Percentiles rank a stretch among this genome's conserved stretches.
Conservation (phyloP, 1,284 basidiomycete species). For the Microbotryomycetes sp. region DNA sequence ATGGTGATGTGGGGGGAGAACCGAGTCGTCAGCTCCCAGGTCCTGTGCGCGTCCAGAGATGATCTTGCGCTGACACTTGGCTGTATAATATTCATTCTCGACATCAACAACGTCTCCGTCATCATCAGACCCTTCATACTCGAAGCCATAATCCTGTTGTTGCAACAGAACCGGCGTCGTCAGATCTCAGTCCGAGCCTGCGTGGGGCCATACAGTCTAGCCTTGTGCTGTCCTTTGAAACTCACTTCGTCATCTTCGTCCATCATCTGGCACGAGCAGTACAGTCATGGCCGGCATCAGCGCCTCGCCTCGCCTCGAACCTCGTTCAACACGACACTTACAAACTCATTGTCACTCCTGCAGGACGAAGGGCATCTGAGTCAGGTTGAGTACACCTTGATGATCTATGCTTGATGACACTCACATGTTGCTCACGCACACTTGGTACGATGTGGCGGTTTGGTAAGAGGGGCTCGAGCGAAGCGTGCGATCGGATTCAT, state of each 20-base stretch:
- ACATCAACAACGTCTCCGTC: constrained; percentile 85
- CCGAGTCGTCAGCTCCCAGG: constrained; percentile 65
- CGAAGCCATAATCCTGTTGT: constrained; percentile 93
- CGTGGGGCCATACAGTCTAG: too few relatives aligned
- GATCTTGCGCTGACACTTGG: constrained; percentile 62
- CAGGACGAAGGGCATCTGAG: too few relatives aligned
- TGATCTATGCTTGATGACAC: too few relatives aligned
- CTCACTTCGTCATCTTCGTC: constrained; percentile 28
- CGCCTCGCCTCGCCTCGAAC: too few relatives aligned
- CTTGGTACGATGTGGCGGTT: too few relatives aligned
- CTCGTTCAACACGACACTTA: too few relatives aligned
- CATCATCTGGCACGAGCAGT: constrained; percentile 21
- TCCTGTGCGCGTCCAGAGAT: neutral
- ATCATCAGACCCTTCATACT: constrained; percentile 80
- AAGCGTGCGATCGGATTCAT: too few relatives aligned
- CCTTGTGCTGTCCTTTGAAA: too few relatives aligned
- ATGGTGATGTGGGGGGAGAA: constrained; percentile 42
- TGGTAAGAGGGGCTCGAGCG: too few relatives aligned
- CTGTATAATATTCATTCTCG: constrained; percentile 98
- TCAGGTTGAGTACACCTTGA: too few relatives aligned
- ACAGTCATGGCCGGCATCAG: neutral
- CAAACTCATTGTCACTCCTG: neutral
- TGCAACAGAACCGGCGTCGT: neutral
- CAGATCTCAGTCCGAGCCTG: neutral
- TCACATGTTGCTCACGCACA: too few relatives aligned